phyloP scores from a whole-genome alignment of 2,329 filamentous ascomycete genomes.

The Trichophyton schoenleinii region DNA sequence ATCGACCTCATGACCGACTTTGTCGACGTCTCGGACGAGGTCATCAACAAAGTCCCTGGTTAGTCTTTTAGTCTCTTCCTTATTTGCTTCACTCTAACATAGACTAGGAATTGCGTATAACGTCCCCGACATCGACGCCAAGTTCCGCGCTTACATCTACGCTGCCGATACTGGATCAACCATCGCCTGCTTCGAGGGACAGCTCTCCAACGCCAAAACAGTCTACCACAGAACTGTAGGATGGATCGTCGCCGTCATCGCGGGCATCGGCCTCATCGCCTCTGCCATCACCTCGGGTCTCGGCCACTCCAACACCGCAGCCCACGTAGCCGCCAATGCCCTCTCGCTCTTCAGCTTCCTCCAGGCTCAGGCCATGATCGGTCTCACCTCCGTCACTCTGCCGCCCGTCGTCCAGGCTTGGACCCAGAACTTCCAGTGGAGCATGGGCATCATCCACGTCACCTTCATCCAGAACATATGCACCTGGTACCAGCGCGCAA shows the following conservation, averaged over 20 bases:
- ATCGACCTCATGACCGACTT: conserved; percentile 62
- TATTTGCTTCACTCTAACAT: not conserved
- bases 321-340: conserved; percentile 86
- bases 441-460: conserved; percentile 84
- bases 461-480: conserved; percentile 79
- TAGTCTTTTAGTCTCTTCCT: conserved; percentile 17
- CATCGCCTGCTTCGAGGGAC: conserved; percentile 77
- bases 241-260: conserved; percentile 80
- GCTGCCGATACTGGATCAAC: conserved; percentile 49
- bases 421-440: conserved; percentile 98
- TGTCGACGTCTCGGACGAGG: conserved; percentile 40
- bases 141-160: conserved; percentile 70
- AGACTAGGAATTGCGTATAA: conserved; percentile 61
- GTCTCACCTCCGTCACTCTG: conserved; percentile 65
- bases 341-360: conserved; percentile 92
- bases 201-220: conserved; percentile 81
- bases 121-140: conserved; percentile 82
- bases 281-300: conserved; percentile 82
- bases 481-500: conserved; percentile 92
- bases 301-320: conserved; percentile 85
- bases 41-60: conserved; percentile 57
- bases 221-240: conserved; percentile 80
- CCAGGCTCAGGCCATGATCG: conserved; percentile 84
- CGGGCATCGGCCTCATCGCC: conserved; percentile 66
- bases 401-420: conserved; percentile 82